Conservation (phyloP, 164 flowering plant species). For the Vitis vinifera region ASM3070453v1 NC_081820.1:5691501-5692000, state of each 20-base stretch:
- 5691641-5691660: too few relatives aligned
- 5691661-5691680: background rate
- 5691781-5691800: slow-evolving; percentile 3
- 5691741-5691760: slow-evolving; percentile 5
- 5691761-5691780: slow-evolving; percentile 27
- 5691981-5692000: slow-evolving; percentile 87
- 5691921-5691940: slow-evolving; percentile 35
- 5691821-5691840: too few relatives aligned
- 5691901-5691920: too few relatives aligned
- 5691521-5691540: slow-evolving; percentile 75
- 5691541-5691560: slow-evolving; percentile 40
- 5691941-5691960: slow-evolving; percentile 92
- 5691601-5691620: slow-evolving; percentile 68
- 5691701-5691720: slow-evolving; percentile 11
- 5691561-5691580: slow-evolving; percentile 88
- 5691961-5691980: slow-evolving; percentile 80
- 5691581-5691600: slow-evolving; percentile 68
- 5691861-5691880: too few relatives aligned
- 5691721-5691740: slow-evolving; percentile 4
- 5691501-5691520: slow-evolving; percentile 94
- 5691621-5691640: slow-evolving; percentile 50
- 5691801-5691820: too few relatives aligned
- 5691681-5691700: slow-evolving; percentile 12
- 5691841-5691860: too few relatives aligned
- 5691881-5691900: too few relatives aligned